These are phyloP conservation scores for Hemisphaericaspora xylanilytica DNA, from an alignment of 1,139 yeast genomes.

Conservation along the genomic window DNA sequence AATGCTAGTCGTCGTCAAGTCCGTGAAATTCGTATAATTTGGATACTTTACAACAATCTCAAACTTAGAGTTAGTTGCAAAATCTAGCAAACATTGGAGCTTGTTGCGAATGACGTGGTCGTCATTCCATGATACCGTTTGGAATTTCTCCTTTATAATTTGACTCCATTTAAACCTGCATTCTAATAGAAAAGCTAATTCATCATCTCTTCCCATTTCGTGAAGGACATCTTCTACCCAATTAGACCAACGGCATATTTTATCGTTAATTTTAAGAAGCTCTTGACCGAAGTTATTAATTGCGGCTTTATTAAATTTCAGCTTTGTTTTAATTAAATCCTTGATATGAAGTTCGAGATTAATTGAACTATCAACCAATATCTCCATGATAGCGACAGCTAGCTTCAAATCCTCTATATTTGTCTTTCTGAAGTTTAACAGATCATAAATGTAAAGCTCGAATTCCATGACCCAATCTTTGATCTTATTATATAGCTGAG, in stretches of 20 bases:
- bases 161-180: conserved; percentile 36
- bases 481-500: conserved; percentile 21
- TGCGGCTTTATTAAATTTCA: conserved; percentile 11
- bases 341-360: conserved; percentile 28
- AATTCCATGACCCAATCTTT: conserved; percentile 36
- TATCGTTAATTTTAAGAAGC: conserved; percentile 37
- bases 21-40: conserved; percentile 62
- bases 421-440: not conserved
- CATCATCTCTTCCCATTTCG: not conserved
- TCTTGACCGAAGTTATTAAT: conserved; percentile 31
- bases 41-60: conserved; percentile 23
- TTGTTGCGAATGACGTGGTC: conserved; percentile 26
- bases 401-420: conserved; percentile 1
- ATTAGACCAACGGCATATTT: conserved; percentile 38
- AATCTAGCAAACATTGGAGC: conserved; percentile 22
- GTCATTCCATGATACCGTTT: conserved; percentile 30
- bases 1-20: conserved; percentile 50
- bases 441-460: conserved; percentile 19
- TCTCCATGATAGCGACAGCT: conserved; percentile 47
- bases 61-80: conserved; percentile 7
- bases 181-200: not conserved
- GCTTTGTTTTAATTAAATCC: conserved; percentile 21
- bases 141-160: conserved; percentile 30
- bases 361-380: conserved; percentile 52
- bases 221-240: conserved; percentile 18